Base-by-base conservation (phyloP, 2,329 filamentous ascomycete species). In the Ramularia endophylla region DNA sequence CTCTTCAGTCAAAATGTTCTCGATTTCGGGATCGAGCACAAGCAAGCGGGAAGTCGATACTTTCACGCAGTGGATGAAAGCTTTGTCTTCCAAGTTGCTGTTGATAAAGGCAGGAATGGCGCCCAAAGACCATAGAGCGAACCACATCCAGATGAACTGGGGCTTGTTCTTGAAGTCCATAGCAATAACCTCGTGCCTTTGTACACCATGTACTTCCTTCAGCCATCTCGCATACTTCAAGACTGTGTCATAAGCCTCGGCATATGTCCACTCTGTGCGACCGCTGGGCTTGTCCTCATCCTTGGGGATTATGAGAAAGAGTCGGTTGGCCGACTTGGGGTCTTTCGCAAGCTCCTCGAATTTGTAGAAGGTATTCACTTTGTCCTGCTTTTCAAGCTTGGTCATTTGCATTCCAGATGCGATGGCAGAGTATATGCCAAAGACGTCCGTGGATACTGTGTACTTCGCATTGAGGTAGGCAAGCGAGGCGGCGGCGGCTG, bases 101-200 rank as follows among this genome's bases (percentile, higher is more conserved):
- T 95, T 95, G 66, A 94, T 83, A 54, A 92, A 87, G 0, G 87
- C 87, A 0, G 87, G 87, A 41, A 80, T 80, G 0, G 85, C 87
- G 8, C 88, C 88, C 44, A 94, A 79, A 20, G 81, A 79, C 87
- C 87, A 94, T 22, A 94, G 65, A 0, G 82, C 87, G 40, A 89
- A 70, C 73, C 81, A 78, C 7, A 94, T 48, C 59, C 89, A 85
- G 19, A 90, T 57, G 56, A 87, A 90, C 3, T 75, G 73, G n/a
- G 87, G 80, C 29, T 80, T 85, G 60, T 94, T 95, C 64, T 84
- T 81, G 52, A 86, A 85, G 61, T 92, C 75, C 53, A 94, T 73
- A 7, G 85, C 87, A 13, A 94, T 83, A 25, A 94, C 78, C 38
- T 94, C 85, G 32, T 77, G 78, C 18, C 79, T 75, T 52, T 80